Evolutionary conservation across 1,139 yeast species (phyloP).

Genomic region (Protomyces lactucae-debilis): DNA sequence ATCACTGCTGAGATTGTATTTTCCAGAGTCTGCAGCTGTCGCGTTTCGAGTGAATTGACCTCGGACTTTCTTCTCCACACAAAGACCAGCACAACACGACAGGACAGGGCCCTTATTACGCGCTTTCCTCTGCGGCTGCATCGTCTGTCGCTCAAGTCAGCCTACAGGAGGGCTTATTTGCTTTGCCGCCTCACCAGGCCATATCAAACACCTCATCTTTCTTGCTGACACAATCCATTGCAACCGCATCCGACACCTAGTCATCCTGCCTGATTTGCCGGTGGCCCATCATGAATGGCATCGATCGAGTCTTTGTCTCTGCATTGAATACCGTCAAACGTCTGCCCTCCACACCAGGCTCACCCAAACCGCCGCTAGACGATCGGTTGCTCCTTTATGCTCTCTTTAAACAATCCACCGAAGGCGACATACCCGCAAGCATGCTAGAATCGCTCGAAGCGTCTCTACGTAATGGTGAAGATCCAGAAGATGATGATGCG

Average conservation of each 20-base stretch:
- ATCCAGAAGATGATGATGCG: constrained; percentile 45
- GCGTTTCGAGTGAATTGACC: neutral
- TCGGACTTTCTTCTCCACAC: neutral
- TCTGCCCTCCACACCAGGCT: constrained; percentile 57
- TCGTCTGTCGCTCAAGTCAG: too few species aligned
- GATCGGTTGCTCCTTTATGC: constrained; percentile 69
- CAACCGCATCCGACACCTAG: neutral
- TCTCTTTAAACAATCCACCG: constrained; percentile 75
- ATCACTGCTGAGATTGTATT: too few species aligned
- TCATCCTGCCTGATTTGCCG: neutral
- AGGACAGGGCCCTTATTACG: neutral
- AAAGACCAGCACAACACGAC: neutral
- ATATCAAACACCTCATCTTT: too few species aligned
- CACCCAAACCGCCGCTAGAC: constrained; percentile 69
- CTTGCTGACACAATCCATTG: neutral
- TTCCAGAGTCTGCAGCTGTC: too few species aligned
- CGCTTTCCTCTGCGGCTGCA: too few species aligned
- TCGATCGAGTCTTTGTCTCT: constrained; percentile 72
- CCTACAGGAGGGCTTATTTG: too few species aligned
- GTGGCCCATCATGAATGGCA: constrained; percentile 25
- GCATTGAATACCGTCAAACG: constrained; percentile 76
- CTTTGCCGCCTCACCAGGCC: too few species aligned
- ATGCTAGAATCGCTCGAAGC: constrained; percentile 63
- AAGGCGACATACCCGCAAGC: constrained; percentile 69
- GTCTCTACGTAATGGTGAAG: constrained; percentile 27